A percentile compares a stretch with the other conserved stretches of the same genome.
Conservation (phyloP, 352 stramenopile genomes). For the Peronosclerospora sorghi region DNA sequence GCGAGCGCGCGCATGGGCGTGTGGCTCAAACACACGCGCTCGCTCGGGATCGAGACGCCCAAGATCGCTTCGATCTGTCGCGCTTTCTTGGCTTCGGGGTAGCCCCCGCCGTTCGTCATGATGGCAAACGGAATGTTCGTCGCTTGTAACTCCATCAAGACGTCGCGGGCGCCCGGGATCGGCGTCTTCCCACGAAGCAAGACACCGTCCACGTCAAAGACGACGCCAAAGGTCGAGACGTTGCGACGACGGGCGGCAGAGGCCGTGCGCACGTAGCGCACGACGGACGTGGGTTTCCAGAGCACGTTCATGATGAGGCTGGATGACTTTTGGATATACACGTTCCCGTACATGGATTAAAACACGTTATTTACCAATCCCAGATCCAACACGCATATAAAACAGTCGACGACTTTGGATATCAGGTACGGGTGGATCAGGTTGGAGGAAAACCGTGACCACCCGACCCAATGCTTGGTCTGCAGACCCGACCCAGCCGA, state of each 20-base stretch:
- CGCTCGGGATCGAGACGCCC: conserved; percentile 30
- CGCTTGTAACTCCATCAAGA: conserved; percentile 53
- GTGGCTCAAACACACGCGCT: conserved; percentile 67
- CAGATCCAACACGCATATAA: too few relatives aligned
- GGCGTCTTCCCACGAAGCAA: conserved; percentile 62
- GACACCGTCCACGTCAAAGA: conserved; percentile 80
- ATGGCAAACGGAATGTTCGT: conserved; percentile 64
- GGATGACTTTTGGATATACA: too few relatives aligned
- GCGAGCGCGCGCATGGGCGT: conserved; percentile 69
- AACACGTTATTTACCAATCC: too few relatives aligned
- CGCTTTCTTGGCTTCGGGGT: conserved; percentile 67
- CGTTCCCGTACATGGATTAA: too few relatives aligned
- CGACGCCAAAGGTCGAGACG: conserved; percentile 57
- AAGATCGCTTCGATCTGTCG: conserved; percentile 59
- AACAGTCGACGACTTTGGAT: too few relatives aligned
- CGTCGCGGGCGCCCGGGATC: conserved; percentile 52
- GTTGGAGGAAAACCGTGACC: too few relatives aligned
- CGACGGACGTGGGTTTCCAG: conserved; percentile 2
- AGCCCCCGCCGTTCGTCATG: conserved; percentile 83
- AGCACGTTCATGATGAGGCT: conserved; percentile 9
- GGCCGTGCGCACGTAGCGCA: background rate
- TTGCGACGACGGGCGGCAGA: background rate
- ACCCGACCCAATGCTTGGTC: too few relatives aligned
- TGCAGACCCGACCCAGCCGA: too few relatives aligned
- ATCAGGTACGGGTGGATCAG: too few relatives aligned